Percentiles rank a stretch among this genome's conserved stretches.
These are phyloP conservation scores for Vicia faba DNA, from an alignment of 306 rosid species.

Conservation along the genomic window DNA sequence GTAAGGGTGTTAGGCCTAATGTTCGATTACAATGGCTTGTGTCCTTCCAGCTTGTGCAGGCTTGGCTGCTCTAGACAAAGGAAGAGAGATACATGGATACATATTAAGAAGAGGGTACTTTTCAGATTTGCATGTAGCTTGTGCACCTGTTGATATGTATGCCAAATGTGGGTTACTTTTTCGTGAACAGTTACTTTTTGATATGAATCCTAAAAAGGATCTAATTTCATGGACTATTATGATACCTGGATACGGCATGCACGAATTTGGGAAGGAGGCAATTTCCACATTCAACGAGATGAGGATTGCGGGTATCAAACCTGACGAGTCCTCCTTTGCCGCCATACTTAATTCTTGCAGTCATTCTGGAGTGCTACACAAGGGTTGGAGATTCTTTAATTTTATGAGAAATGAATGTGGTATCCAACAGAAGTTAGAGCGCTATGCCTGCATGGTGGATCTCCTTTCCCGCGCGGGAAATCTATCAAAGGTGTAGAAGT, in stretches of 20 bases:
- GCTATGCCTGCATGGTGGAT: slow-evolving; percentile 77
- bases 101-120: slow-evolving; percentile 54
- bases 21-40: slow-evolving; percentile 58
- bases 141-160: slow-evolving; percentile 69
- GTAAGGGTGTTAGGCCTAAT: slow-evolving; percentile 49
- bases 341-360: slow-evolving; percentile 67
- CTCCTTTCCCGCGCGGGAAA: slow-evolving; percentile 58
- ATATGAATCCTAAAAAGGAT: slow-evolving; percentile 39
- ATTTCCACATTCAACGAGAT: slow-evolving; percentile 48
- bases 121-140: slow-evolving; percentile 45
- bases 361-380: slow-evolving; percentile 64
- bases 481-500: slow-evolving; percentile 53
- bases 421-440: slow-evolving; percentile 59
- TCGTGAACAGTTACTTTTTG: slow-evolving; percentile 24
- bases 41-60: slow-evolving; percentile 73
- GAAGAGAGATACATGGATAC: slow-evolving; percentile 67
- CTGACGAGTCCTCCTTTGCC: slow-evolving; percentile 54
- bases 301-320: slow-evolving; percentile 40
- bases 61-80: slow-evolving; percentile 65
- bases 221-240: slow-evolving; percentile 41
- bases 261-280: slow-evolving; percentile 64
- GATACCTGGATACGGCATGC: slow-evolving; percentile 63
- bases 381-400: slow-evolving; percentile 60
- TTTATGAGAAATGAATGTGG: slow-evolving; percentile 55
- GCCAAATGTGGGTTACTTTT: slow-evolving; percentile 35